Evolutionary conservation across 1,139 yeast species (phyloP).

Genomic region (Eremothecium coryli): DNA sequence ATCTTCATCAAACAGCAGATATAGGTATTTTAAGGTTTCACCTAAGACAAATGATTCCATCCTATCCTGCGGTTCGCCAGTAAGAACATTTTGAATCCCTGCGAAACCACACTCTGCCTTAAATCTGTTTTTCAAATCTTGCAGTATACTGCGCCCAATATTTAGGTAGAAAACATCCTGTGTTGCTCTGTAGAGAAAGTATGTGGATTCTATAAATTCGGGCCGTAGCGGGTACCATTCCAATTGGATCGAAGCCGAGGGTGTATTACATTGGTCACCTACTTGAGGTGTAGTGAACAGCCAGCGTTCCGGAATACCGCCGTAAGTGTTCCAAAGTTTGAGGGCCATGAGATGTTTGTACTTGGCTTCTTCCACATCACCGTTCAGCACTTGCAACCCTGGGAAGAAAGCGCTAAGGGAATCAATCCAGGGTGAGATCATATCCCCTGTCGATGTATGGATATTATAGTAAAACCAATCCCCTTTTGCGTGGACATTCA

Average conservation of each 20-base stretch:
- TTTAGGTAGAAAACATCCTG: conserved; percentile 74
- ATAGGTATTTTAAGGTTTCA: conserved; percentile 80
- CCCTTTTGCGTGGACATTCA: conserved; percentile 40
- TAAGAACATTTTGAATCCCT: conserved; percentile 63
- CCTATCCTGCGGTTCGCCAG: conserved; percentile 58
- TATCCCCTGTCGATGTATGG: conserved; percentile 43
- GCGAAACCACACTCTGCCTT: conserved; percentile 68
- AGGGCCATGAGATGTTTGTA: conserved; percentile 53
- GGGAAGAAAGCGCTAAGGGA: conserved; percentile 83
- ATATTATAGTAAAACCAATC: conserved; percentile 59
- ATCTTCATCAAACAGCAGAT: conserved; percentile 61
- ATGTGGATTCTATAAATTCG: conserved; percentile 83
- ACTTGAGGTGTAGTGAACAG: conserved; percentile 29
- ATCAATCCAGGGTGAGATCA: conserved; percentile 65
- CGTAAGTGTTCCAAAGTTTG: conserved; percentile 74
- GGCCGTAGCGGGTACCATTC: conserved; percentile 95
- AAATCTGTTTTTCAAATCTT: conserved; percentile 44
- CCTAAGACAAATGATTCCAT: conserved; percentile 90
- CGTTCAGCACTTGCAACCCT: conserved; percentile 71
- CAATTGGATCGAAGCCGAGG: conserved; percentile 34
- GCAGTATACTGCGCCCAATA: conserved; percentile 57
- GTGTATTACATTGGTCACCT: background rate
- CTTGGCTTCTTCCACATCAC: conserved; percentile 61
- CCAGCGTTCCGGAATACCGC: conserved; percentile 88
- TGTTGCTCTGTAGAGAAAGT: conserved; percentile 75